Base-by-base conservation (phyloP, 306 rosid genomes). In the Luffa acutangula region DNA sequence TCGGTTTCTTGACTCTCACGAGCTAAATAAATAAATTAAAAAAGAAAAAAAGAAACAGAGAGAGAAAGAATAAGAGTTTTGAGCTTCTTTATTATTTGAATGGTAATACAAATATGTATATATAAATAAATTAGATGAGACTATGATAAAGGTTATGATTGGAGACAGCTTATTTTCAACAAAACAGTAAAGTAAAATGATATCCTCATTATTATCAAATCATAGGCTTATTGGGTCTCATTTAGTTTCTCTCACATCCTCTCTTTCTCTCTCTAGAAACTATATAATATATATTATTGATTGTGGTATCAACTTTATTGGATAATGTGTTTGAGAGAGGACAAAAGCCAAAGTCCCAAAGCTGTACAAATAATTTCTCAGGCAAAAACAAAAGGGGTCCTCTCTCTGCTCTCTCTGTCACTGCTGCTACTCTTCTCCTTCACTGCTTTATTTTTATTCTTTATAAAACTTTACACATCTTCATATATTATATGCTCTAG, bases 261-360 rank as follows among this genome's bases (percentile, higher is more conserved):
- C 74, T 14, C 39, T 14, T 25, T 59, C 33, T 17, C 17, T 41
- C 75, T 42, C 6, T 69, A 4, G 4, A 6, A 17, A 37, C 1
- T 37, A 17, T 7, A 39, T 14, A 37, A 14, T 42, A 36, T 5
- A 64, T 14, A 65, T 41, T 73, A n/a, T 49, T 73, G 41, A 45
- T 46, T 37, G 57, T 73, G 78, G 78, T 12, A 75, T 52, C 34
- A 75, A 34, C 52, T 76, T 76, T 76, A 42, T 76, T 17, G 79
- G 65, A 54, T 42, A 54, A 76, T 76, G 79, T 76, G 79, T 76
- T 20, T 2, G 45, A 17, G 78, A 54, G 52, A 31, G 42, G 59
- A 76, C 66, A 76, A 76, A 76, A 54, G 79, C 51, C 45, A 54
- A 76, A 76, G 64, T 53, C 11, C 64, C 7, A 76, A 52, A 75